Evolutionary conservation across 169 alveolate species (phyloP).

Genomic region (Plasmodium vivax): DNA sequence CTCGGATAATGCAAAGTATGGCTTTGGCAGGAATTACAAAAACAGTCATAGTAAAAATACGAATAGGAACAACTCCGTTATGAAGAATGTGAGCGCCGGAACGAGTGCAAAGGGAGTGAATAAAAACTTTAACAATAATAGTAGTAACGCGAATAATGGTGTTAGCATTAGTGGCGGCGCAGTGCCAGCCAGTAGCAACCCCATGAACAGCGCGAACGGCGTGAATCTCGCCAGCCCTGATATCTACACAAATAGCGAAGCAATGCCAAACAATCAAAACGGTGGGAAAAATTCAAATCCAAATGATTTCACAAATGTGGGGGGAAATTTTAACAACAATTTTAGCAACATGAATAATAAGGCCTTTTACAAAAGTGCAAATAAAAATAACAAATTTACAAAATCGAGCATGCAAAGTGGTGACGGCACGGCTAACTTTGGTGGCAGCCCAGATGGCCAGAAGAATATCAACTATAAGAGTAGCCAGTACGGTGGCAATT

Average conservation of each 20-base stretch:
- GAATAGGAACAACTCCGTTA: neutral
- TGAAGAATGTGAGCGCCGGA: neutral
- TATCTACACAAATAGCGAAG: slow-evolving; percentile 3
- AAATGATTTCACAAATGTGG: neutral
- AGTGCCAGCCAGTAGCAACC: neutral
- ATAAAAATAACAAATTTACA: slow-evolving; percentile 16
- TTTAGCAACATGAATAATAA: slow-evolving; percentile 26
- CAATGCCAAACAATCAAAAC: neutral
- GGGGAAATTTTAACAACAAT: slow-evolving; percentile 17
- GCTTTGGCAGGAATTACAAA: slow-evolving; percentile 18
- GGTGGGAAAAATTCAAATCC: neutral
- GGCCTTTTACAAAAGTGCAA: slow-evolving; percentile 19
- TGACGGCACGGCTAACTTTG: neutral
- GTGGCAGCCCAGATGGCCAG: neutral
- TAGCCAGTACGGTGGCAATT: slow-evolving; percentile 24
- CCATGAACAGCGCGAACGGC: neutral
- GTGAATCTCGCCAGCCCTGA: slow-evolving; percentile 5
- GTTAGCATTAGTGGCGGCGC: neutral
- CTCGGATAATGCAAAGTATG: slow-evolving; percentile 27
- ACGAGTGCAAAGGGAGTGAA: slow-evolving; percentile 18
- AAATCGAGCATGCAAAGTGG: slow-evolving; percentile 10
- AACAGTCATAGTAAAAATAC: slow-evolving; percentile 2
- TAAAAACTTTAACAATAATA: neutral
- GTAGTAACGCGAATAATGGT: neutral
- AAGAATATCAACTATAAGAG: slow-evolving; percentile 23